A percentile compares a stretch with the other conserved stretches of the same genome.
Evolutionary conservation across 1,284 basidiomycete genomes (phyloP).

Genomic region (Vanrija sp.): DNA sequence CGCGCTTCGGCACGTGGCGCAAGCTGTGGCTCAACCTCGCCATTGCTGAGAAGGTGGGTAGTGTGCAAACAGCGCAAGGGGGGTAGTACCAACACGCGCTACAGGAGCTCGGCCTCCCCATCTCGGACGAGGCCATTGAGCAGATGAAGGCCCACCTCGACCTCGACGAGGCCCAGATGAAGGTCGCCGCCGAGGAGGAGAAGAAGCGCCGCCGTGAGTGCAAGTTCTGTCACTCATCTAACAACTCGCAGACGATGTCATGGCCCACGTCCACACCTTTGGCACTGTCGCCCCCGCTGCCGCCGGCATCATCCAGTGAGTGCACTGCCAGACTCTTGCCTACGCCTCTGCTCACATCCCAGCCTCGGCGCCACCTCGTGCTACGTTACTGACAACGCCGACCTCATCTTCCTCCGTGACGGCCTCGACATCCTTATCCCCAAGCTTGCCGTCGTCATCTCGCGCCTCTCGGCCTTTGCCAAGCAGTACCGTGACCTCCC

Average conservation of each 20-base stretch:
- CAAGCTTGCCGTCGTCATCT: slow-evolving; percentile 85
- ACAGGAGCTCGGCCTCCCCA: slow-evolving; percentile 78
- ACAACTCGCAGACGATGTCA: slow-evolving; percentile 69
- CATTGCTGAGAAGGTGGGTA: slow-evolving; percentile 73
- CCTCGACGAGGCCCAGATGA: slow-evolving; percentile 85
- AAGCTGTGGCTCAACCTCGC: slow-evolving; percentile 95
- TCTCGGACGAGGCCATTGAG: slow-evolving; percentile 83
- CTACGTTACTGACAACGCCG: slow-evolving; percentile 98
- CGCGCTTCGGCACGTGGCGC: slow-evolving; percentile 95
- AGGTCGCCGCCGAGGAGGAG: slow-evolving; percentile 87
- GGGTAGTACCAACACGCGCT: not conserved
- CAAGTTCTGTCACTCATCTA: not conserved
- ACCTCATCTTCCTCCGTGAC: slow-evolving; percentile 91
- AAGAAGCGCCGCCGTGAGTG: slow-evolving; percentile 77
- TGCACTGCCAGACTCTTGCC: slow-evolving; percentile 3
- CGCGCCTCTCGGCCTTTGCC: slow-evolving; percentile 77
- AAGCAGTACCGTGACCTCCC: slow-evolving; percentile 70
- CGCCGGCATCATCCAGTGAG: slow-evolving; percentile 93
- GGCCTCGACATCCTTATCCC: slow-evolving; percentile 80
- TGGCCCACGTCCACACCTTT: slow-evolving; percentile 99
- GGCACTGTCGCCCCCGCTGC: slow-evolving; percentile 90
- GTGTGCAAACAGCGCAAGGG: no score
- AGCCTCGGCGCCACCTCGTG: slow-evolving; percentile 95
- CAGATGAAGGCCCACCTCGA: slow-evolving; percentile 93
- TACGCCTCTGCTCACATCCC: not conserved